A percentile compares a stretch with the other conserved stretches of the same genome.
Evolutionary conservation across 148 eudicot genomes (phyloP).

Genomic region (Cornus florida): DNA sequence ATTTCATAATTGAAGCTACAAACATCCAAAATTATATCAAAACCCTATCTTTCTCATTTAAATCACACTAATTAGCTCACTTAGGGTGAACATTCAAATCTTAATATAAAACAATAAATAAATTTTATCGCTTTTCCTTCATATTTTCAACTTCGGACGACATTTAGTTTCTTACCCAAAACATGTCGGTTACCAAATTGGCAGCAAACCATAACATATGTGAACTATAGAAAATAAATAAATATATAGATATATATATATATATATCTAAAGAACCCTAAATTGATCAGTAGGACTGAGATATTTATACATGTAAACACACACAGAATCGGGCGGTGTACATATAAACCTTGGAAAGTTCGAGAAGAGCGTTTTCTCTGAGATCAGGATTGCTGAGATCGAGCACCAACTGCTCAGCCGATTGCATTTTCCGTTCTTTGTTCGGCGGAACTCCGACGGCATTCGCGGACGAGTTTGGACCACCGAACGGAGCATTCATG

Average conservation of each 20-base stretch:
- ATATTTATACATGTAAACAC: neutral
- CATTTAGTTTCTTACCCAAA: neutral
- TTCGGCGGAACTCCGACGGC: constrained; percentile 26
- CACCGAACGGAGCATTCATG: constrained; percentile 39
- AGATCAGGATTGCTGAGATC: constrained; percentile 87
- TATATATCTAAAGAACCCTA: neutral
- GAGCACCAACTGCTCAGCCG: constrained; percentile 76
- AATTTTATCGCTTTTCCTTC: neutral
- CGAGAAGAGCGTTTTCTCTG: constrained; percentile 87
- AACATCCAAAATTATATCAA: neutral
- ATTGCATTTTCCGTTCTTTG: constrained; percentile 70
- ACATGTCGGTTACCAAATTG: neutral
- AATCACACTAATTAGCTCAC: neutral
- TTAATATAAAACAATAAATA: too few relatives aligned
- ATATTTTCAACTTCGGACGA: neutral
- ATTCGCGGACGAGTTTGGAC: constrained; percentile 22
- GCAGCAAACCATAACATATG: neutral
- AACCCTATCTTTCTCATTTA: neutral
- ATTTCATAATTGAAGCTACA: neutral
- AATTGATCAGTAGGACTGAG: neutral
- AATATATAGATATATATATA: neutral
- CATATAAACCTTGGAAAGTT: constrained; percentile 72
- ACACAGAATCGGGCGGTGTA: neutral
- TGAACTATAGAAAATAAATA: neutral
- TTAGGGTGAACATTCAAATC: too few relatives aligned